Base-by-base conservation (phyloP, 352 stramenopile genomes). In the Thalassiosira oceanica region DNA sequence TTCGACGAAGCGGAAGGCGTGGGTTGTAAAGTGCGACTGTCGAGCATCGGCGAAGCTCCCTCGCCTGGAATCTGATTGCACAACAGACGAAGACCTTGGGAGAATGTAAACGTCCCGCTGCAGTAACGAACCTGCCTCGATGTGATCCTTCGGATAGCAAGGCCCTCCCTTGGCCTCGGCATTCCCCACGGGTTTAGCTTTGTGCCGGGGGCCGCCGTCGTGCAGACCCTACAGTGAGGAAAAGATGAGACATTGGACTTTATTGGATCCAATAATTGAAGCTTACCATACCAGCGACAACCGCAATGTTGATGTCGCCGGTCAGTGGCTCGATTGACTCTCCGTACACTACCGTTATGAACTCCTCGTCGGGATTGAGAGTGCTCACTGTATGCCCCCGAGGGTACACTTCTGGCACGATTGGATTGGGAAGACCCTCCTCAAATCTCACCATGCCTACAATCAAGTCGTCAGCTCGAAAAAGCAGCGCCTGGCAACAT, bases 1-100 rank as follows among this genome's bases (percentile, higher is more conserved):
- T 37, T 79, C 69, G 16, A 52, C 69, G 29, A 74, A 79, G 7
- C 61, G 61, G 46, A 79, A 79, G 27, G 61, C 20, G 53, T 79
- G 69, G 15, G 69, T 79, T 6, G 69, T 79, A 36, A 74, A 74
- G 58, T 79, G 69, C n/a, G 69, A 79, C 44, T 79, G 69, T 3
- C 68, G 48, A 15, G 61, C 68, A 33, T 65, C 33, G 15, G 54
- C 39, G 42, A 79, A 79, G 31, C 54, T 79, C 1, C 61, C 69
- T 8, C 31, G 31, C 31, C 31, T 39, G 11, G 31, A 15, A 43
- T 54, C 45, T 11, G n/a, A 15, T 48, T 39, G 24, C 43, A 45
- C 52, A 10, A 10, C 63, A 44, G 53, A 50, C 5, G 46, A 26
- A 13, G 31, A 39, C 16, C 43, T 42, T 28, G 61, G 69, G 15